Base-by-base conservation (phyloP, 441 rosid species). In the Kokia cookei region DNA sequence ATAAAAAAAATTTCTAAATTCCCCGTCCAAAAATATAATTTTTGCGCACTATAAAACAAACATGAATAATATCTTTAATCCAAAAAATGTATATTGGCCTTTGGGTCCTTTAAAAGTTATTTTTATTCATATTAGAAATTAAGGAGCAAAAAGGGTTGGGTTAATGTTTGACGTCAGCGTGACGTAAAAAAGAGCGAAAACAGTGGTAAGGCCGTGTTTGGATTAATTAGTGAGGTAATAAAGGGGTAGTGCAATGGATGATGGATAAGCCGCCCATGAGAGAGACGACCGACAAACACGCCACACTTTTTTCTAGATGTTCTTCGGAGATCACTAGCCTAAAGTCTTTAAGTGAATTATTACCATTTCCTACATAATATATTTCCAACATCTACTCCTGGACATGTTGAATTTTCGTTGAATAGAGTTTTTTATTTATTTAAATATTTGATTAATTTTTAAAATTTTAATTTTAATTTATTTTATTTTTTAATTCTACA, bases 271-370 rank as follows among this genome's bases (percentile, higher is more conserved):
- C 75, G 60, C 47, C 71, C 70, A 59, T 71, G 5, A 11, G 84
- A 45, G 3, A 76, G 63, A 43, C 48, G 73, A 50, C 59, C 45
- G 72, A 72, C 78, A 66, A 60, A 32, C 7, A 32, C 37, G 58
- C 71, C 82, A 73, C 84, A 70, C 55, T 66, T 71, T 72, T 78
- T 84, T 1, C 85, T 71, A 84, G 83, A 75, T 32, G 83, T 84
- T 84, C 90, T 78, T 82, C 76, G 73, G 85, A 82, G 81, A 84
- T 80, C 84, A 75, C 81, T 73, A 83, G 62, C 76, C 76, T 71
- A 71, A 71, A 62, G 66, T 80, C 82, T 62, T 72, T 77, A 15
- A 42, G 68, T 76, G 84, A 76, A 84, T 82, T 85, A 77, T 76
- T 81, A 27, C 81, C 72, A 65, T 83, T 82, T 82, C 83, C 86